Evolutionary conservation across 2,329 filamentous ascomycete genomes (phyloP).

Genomic region (Pleurostoma richardsiae): DNA sequence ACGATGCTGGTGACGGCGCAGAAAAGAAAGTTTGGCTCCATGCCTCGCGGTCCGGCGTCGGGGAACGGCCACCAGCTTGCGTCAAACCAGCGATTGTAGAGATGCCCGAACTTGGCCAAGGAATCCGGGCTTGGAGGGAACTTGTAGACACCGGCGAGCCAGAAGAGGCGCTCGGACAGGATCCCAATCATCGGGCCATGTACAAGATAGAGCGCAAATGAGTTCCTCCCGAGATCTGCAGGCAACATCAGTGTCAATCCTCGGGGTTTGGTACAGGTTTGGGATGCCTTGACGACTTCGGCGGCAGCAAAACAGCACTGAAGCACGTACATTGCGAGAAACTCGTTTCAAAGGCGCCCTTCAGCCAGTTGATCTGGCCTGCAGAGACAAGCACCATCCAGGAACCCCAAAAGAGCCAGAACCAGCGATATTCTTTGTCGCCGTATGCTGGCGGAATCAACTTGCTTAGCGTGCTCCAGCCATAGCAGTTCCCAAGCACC

Average conservation of each 20-base stretch:
- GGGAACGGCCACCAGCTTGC: slow-evolving; percentile 3
- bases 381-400: slow-evolving; percentile 5
- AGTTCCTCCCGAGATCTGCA: slow-evolving; percentile 3
- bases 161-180: slow-evolving; percentile 3
- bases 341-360: slow-evolving; percentile 1
- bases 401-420: slow-evolving; percentile 9
- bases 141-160: slow-evolving; percentile 2
- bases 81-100: slow-evolving; percentile 3
- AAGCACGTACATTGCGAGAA: slow-evolving; percentile 6
- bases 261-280: too few relatives aligned
- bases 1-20: slow-evolving; percentile 1
- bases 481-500: slow-evolving; percentile 2
- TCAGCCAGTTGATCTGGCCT: slow-evolving; percentile 5
- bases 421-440: slow-evolving; percentile 3
- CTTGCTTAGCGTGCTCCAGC: slow-evolving; percentile 5
- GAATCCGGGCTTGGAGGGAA: not conserved
- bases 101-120: not conserved
- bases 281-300: too few relatives aligned
- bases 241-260: not conserved
- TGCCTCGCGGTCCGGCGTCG: not conserved
- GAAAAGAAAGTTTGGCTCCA: slow-evolving; percentile 5
- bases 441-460: slow-evolving; percentile 3
- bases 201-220: slow-evolving; percentile 5
- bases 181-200: slow-evolving; percentile 4
- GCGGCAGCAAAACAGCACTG: not conserved